Evolutionary conservation across 192 early-diverging fungal genomes (phyloP).

Genomic region (Coemansia sp.): DNA sequence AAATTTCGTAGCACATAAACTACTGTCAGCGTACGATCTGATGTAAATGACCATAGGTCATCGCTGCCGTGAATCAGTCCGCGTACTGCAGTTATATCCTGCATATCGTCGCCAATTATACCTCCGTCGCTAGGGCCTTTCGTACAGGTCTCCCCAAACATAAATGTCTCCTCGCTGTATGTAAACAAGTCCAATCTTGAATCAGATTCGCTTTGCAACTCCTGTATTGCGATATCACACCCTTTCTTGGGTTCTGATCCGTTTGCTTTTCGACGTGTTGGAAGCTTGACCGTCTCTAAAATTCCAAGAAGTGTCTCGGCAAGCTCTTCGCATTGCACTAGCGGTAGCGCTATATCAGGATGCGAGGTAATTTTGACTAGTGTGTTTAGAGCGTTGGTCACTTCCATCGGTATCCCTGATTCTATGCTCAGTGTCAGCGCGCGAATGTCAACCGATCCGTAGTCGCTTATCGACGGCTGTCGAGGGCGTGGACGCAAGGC

Average conservation of each 20-base stretch:
- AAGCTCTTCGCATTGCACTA: slow-evolving; percentile 65
- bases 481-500: slow-evolving; percentile 55
- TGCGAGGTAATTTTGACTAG: slow-evolving; percentile 61
- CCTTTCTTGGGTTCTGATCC: background rate
- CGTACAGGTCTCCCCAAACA: slow-evolving; percentile 19
- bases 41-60: slow-evolving; percentile 49
- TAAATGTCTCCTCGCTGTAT: slow-evolving; percentile 34
- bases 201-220: background rate
- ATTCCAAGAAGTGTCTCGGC: slow-evolving; percentile 65
- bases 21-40: slow-evolving; percentile 46
- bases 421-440: slow-evolving; percentile 77
- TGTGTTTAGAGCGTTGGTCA: slow-evolving; percentile 72
- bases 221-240: background rate
- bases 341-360: slow-evolving; percentile 53
- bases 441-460: slow-evolving; percentile 70
- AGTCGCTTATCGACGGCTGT: slow-evolving; percentile 48
- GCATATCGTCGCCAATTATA: slow-evolving; percentile 41
- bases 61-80: slow-evolving; percentile 39
- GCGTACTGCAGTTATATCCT: slow-evolving; percentile 36
- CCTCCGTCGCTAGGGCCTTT: slow-evolving; percentile 24
- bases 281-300: slow-evolving; percentile 45
- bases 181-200: background rate
- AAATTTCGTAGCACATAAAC: slow-evolving; percentile 43
- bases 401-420: slow-evolving; percentile 70
- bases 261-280: background rate